Evolutionary conservation across 1,284 basidiomycete genomes (phyloP), one percentile per base, ranked within the genome.

Genomic region (Apiotrichum montevideense): DNA sequence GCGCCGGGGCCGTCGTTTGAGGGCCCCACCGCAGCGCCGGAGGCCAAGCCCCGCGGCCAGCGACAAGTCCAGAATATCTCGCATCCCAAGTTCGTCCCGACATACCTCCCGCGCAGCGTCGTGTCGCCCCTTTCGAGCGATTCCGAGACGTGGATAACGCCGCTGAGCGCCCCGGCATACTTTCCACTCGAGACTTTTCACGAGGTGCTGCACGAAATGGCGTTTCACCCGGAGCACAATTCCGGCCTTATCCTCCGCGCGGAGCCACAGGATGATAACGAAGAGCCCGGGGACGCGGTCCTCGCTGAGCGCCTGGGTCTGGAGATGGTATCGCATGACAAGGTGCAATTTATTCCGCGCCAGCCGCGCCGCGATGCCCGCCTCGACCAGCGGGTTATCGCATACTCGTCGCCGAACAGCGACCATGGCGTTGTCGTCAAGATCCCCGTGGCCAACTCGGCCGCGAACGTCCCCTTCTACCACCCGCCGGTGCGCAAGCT

Each of bases 181-280:
- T 74, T 73, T 55, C 56, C 62, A 11, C 61, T 67, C 14, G 51
- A 63, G 40, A 51, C 63, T 39, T 75, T 73, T 57, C 57, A 73
- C 34, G 51, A 66, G 1, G 66, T 67, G 0, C 58, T 71, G 37
- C 67, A 68, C 51, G 63, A 68, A 29, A 65, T 71, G 6, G 55
- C 64, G 9, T 58, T 71, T 3, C 74, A 77, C 57, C 74, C 76
- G 1, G 76, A 78, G 56, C 68, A 71, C 8, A 73, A 76, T 58
- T 73, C 73, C 11, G 59, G 63, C 32, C 59, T 73, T 33, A 76
- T 76, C 50, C 63, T 77, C 2, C 63, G 75, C 6, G 72, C 74
- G 0, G 74, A 76, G 59, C 52, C 62, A 39, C 49, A 68, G 33
- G 55, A 63, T 0, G 47, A 15, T 29, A 37, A 43, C 3, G 49